A percentile compares a stretch with the other conserved stretches of the same genome.
Evolutionary conservation across 2,329 filamentous ascomycete species (phyloP).

Genomic region (Diaporthe vaccinii): DNA sequence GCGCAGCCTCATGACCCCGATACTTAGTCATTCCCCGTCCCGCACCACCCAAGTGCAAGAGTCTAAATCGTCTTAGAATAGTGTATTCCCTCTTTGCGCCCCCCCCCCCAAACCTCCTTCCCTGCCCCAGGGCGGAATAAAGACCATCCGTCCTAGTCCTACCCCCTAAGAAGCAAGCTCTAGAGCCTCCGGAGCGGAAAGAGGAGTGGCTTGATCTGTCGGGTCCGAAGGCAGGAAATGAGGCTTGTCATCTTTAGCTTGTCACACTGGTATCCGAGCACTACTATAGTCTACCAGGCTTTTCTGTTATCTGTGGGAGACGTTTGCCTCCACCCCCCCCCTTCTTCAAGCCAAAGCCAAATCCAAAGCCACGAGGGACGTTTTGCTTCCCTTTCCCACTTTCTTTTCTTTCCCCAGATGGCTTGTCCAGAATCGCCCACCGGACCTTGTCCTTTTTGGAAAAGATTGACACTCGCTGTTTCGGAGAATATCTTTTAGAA

Average conservation of each 20-base stretch:
- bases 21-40: constrained; percentile 29
- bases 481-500: neutral
- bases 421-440: neutral
- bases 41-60: neutral
- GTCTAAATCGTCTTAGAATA: constrained; percentile 16
- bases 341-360: neutral
- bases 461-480: neutral
- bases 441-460: neutral
- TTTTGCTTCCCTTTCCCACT: neutral
- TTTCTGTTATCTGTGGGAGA: neutral
- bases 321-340: neutral
- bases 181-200: constrained; percentile 27
- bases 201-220: constrained; percentile 10
- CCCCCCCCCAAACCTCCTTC: neutral
- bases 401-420: neutral
- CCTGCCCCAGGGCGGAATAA: neutral
- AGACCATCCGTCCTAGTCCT: constrained; percentile 8
- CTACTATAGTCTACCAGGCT: neutral
- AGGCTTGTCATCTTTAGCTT: neutral
- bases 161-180: neutral
- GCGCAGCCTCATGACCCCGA: constrained; percentile 19
- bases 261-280: neutral
- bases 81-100: neutral
- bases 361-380: neutral
- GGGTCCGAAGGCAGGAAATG: neutral